Evolutionary conservation across 176 grass and related monocot species (phyloP).

Genomic region (Oryza rufipogon): DNA sequence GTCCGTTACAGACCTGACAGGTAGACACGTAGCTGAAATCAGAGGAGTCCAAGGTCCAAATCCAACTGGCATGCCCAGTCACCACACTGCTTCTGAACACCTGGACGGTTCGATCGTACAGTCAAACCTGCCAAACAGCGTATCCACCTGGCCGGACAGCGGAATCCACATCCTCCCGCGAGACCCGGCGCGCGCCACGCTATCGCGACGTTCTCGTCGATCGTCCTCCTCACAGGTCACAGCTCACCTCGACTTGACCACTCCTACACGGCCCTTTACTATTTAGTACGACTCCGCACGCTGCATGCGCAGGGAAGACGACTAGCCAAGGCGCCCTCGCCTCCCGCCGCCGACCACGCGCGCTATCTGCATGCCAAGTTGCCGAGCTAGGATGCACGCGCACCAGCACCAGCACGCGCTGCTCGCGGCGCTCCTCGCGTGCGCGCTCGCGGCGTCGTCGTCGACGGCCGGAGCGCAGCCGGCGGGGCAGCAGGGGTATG

Average conservation of each 20-base stretch:
- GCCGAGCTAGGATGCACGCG: constrained; percentile 1
- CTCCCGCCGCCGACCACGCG: background rate
- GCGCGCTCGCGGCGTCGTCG: background rate
- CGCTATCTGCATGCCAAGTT: background rate
- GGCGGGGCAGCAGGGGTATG: background rate
- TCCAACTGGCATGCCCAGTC: constrained; percentile 7
- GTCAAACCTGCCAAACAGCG: constrained; percentile 26
- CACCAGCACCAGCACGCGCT: background rate
- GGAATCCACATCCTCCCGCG: constrained; percentile 1
- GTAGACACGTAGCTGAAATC: background rate
- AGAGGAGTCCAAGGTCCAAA: no score
- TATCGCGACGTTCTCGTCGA: constrained; percentile 2
- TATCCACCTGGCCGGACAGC: background rate
- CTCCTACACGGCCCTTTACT: background rate
- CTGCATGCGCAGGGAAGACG: constrained; percentile 20
- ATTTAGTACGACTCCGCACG: constrained; percentile 38
- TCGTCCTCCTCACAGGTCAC: background rate
- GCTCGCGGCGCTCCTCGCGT: constrained; percentile 30
- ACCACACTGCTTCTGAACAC: constrained; percentile 22
- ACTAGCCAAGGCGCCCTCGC: background rate
- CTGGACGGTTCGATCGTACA: constrained; percentile 18
- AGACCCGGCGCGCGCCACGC: constrained; percentile 37
- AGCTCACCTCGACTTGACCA: background rate
- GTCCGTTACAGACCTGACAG: background rate
- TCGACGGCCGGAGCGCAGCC: constrained; percentile 34